These are phyloP conservation scores for Colletotrichum liriopes DNA, from an alignment of 2,329 filamentous ascomycete genomes.

Conservation along the genomic window DNA sequence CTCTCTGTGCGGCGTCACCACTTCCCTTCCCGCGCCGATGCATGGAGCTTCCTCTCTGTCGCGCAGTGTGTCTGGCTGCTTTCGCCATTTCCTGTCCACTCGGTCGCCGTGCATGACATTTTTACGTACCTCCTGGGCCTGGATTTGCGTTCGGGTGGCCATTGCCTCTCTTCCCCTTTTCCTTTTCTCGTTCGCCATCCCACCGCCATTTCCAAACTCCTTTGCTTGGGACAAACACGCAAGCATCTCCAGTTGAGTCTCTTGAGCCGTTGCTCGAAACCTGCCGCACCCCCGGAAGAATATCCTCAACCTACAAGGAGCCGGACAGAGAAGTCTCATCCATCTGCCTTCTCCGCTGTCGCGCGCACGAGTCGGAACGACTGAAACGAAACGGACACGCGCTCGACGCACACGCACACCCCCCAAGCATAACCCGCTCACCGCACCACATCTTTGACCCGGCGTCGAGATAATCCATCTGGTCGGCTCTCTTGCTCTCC, in stretches of 20 bases:
- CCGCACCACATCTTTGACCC: constrained; percentile 10
- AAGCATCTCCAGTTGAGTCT: neutral
- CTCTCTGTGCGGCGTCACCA: constrained; percentile 14
- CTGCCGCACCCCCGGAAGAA: neutral
- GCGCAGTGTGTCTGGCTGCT: constrained; percentile 7
- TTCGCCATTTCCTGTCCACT: constrained; percentile 1
- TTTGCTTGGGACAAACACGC: neutral
- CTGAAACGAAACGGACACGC: constrained; percentile 27
- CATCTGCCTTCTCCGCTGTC: neutral
- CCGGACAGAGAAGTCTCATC: neutral
- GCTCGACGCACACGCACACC: constrained; percentile 11
- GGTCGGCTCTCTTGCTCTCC: neutral
- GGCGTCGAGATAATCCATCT: constrained; percentile 2
- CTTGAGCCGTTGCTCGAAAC: neutral
- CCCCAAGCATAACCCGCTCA: constrained; percentile 8
- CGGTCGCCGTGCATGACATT: constrained; percentile 14
- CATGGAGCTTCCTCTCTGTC: constrained; percentile 16
- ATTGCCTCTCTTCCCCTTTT: neutral
- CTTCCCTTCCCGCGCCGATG: constrained; percentile 25
- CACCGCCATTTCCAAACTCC: neutral
- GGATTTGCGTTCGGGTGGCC: neutral
- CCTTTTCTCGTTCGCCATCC: neutral
- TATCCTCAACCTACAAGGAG: neutral
- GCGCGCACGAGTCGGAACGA: constrained; percentile 23
- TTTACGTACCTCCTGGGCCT: constrained; percentile 2